Conservation (phyloP, 2,329 filamentous ascomycete species). For the Fusarium compactum region DNA sequence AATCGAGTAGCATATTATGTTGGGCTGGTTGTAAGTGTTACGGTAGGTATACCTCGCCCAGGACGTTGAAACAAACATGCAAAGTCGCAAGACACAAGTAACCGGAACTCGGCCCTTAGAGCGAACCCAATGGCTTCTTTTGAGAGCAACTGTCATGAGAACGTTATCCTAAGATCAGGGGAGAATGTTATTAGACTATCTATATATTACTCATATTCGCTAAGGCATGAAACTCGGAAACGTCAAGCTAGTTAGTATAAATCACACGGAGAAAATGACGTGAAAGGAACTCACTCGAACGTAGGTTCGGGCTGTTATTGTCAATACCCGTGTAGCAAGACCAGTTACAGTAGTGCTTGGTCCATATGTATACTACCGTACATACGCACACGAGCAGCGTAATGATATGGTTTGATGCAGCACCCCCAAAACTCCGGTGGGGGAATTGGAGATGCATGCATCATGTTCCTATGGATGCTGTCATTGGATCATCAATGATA, state of each 20-base stretch:
- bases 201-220: not conserved
- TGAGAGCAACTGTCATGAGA: not conserved
- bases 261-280: not conserved
- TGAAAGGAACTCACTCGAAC: not conserved
- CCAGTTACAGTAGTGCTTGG: not conserved
- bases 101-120: not conserved
- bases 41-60: not conserved
- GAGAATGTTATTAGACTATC: not conserved
- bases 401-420: not conserved
- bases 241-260: not conserved
- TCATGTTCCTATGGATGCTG: not conserved
- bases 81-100: not conserved
- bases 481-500: conserved; percentile 12
- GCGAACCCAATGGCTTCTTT: not conserved
- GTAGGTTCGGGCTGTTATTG: too few species aligned
- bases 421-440: conserved; percentile 7
- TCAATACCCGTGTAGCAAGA: not conserved
- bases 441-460: conserved; percentile 2
- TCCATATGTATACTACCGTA: not conserved
- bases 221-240: not conserved
- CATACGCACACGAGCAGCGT: not conserved
- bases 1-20: not conserved
- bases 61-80: not conserved
- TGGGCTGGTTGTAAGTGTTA: not conserved
- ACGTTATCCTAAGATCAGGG: not conserved